These are phyloP conservation scores for Moricandia arvensis DNA, from an alignment of 345 rosid species.

Conservation along the genomic window DNA sequence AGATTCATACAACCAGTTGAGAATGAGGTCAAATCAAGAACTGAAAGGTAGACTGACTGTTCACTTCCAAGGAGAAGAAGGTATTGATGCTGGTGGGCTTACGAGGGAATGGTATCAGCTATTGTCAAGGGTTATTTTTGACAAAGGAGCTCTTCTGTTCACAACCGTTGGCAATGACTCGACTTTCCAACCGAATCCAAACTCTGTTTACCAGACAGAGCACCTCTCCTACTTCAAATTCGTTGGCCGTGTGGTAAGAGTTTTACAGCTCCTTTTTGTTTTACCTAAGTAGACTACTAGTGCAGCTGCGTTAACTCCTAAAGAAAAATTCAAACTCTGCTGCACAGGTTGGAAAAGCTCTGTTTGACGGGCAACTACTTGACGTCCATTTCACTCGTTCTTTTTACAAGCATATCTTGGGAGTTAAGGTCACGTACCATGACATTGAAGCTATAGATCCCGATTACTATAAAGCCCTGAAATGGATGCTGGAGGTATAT, in stretches of 20 bases:
- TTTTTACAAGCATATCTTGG: slow-evolving; percentile 94
- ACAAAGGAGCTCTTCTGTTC: slow-evolving; percentile 90
- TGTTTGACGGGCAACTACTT: slow-evolving; percentile 89
- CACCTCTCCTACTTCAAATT: slow-evolving; percentile 98
- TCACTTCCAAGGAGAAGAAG: slow-evolving; percentile 97
- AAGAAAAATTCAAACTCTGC: neutral
- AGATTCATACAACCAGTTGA: slow-evolving; percentile 94
- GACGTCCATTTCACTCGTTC: slow-evolving; percentile 98
- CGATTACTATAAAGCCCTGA: slow-evolving; percentile 74
- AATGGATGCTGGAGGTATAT: slow-evolving; percentile 98
- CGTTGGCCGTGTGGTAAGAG: slow-evolving; percentile 90
- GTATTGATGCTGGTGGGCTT: slow-evolving; percentile 99
- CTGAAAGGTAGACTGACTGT: slow-evolving; percentile 92
- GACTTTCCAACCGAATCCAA: slow-evolving; percentile 98
- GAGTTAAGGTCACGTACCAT: slow-evolving; percentile 85
- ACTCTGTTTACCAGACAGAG: slow-evolving; percentile 94
- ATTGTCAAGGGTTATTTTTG: slow-evolving; percentile 91
- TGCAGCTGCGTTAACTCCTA: slow-evolving; percentile 15
- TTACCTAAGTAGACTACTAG: neutral
- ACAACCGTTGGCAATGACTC: slow-evolving; percentile 98
- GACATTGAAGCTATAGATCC: slow-evolving; percentile 99
- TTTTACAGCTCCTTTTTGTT: neutral
- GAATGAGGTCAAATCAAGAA: slow-evolving; percentile 78
- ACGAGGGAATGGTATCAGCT: slow-evolving; percentile 99
- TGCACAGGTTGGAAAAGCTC: slow-evolving; percentile 87